Conservation (phyloP, 2,329 filamentous ascomycete genomes). For the Diplodia sapinea region DNA sequence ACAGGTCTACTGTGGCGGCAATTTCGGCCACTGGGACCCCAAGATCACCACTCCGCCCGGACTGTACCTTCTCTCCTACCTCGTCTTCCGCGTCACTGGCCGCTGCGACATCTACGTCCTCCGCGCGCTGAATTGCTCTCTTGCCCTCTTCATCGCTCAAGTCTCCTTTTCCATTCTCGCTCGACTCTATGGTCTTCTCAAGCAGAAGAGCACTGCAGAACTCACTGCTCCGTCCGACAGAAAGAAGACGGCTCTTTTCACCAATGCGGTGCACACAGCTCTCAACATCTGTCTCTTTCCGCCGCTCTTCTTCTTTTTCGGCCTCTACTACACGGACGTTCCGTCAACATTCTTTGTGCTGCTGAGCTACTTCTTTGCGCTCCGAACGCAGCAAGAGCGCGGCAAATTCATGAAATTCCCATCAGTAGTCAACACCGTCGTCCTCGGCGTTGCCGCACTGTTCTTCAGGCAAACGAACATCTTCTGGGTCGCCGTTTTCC, state of each 20-base stretch:
- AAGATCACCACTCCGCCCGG: conserved; percentile 98
- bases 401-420: conserved; percentile 33
- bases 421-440: conserved; percentile 34
- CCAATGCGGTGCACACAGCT: conserved; percentile 62
- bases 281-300: conserved; percentile 87
- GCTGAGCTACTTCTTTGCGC: conserved; percentile 63
- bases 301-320: conserved; percentile 93
- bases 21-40: conserved; percentile 83
- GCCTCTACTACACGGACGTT: conserved; percentile 92
- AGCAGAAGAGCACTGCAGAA: neutral
- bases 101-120: conserved; percentile 48
- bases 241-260: conserved; percentile 45
- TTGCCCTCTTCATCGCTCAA: conserved; percentile 30
- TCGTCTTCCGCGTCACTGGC: conserved; percentile 47
- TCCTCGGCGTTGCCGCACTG: conserved; percentile 71
- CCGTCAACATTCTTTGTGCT: conserved; percentile 79
- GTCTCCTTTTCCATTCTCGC: conserved; percentile 30
- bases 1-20: conserved; percentile 79
- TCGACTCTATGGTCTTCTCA: conserved; percentile 27
- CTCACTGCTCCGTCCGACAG: neutral
- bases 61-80: conserved; percentile 58
- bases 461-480: conserved; percentile 93
- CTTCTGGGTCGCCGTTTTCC: conserved; percentile 87
- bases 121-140: conserved; percentile 45
- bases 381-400: conserved; percentile 37